phyloP scores from a whole-genome alignment of 768 basidiomycete genomes.

The Boletellus emodensis region DNA sequence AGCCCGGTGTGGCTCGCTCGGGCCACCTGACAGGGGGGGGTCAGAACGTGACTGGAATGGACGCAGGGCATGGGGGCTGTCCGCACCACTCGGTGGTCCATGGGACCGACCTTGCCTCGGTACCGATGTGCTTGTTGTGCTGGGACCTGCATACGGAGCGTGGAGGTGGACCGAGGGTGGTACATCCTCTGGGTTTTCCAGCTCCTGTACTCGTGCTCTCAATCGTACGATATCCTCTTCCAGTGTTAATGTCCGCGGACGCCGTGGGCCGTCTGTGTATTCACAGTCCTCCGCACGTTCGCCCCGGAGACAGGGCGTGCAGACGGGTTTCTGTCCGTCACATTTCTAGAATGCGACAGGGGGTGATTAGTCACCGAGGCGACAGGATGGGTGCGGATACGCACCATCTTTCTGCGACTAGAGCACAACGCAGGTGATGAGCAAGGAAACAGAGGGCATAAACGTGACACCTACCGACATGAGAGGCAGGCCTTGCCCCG shows the following conservation, averaged over 20 bases:
- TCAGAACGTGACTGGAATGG: background rate
- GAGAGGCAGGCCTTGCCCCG: slow-evolving; percentile 50
- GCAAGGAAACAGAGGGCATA: background rate
- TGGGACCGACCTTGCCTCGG: background rate
- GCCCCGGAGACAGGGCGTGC: slow-evolving; percentile 57
- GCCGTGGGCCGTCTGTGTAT: slow-evolving; percentile 60
- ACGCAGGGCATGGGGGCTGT: background rate
- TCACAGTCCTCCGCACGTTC: slow-evolving; percentile 67
- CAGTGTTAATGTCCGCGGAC: slow-evolving; percentile 55
- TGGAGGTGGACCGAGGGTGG: slow-evolving; percentile 48
- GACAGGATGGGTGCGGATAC: background rate
- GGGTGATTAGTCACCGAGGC: background rate
- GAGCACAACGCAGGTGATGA: background rate
- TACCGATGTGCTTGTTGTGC: background rate
- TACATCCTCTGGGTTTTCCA: slow-evolving; percentile 49
- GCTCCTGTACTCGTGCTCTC: slow-evolving; percentile 52
- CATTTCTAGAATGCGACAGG: slow-evolving; percentile 47
- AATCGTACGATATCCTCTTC: slow-evolving; percentile 57
- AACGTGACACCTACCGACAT: slow-evolving; percentile 41
- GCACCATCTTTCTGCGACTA: slow-evolving; percentile 50
- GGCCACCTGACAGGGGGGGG: background rate
- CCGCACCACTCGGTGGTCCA: slow-evolving; percentile 1
- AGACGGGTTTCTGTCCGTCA: slow-evolving; percentile 60
- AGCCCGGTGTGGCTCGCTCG: background rate
- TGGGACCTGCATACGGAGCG: slow-evolving; percentile 40